Base-by-base conservation (phyloP, 1,284 basidiomycete species). In the Entoloma clypeatum region DNA sequence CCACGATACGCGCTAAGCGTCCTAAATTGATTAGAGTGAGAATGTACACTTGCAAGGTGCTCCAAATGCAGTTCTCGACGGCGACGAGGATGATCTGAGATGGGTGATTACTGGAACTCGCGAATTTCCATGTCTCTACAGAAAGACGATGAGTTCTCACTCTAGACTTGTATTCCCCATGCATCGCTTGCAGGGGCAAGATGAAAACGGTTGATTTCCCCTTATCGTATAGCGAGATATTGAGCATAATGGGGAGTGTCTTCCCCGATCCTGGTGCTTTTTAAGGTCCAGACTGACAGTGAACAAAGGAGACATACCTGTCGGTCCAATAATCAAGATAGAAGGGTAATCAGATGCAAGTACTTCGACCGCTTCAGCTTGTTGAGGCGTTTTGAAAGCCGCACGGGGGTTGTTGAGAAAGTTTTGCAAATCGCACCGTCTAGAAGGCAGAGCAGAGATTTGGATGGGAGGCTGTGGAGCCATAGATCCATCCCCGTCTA, bases 101-200 rank as follows among this genome's bases (percentile, higher is more conserved):
- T 13, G 17, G 30, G 31, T 17, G 17, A 22, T 22, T 11, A 17
- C 19, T 30, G 17, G 16, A n/a, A n/a, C n/a, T 30, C 17, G 16
- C n/a, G 14, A 32, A 32, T 19, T 26, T 27, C 39, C 41, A 50
- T 11, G 21, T 1, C 18, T 26, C 37, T n/a, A 26, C 17, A 1
- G 34, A 18, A 7, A 46, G 17, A 3, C 18, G n/a, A 17, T 28
- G 17, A 19, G 13, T 6, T 11, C 4, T n/a, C 23, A 17, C 37
- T 13, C 26, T 27, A 7, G 10, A n/a, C 16, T 34, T 25, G 18
- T 49, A 46, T 25, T 49, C 42, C n/a, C 47, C 37, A 22, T 48
- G 47, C 47, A 52, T 44, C 1, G 48, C 30, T 2, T 16, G 11
- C 3, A 52, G 43, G 3, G 45, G 50, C 3, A 52, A 28, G 14